These are phyloP conservation scores for Clathrus columnatus DNA, from an alignment of 768 basidiomycete species.

Conservation along the genomic window DNA sequence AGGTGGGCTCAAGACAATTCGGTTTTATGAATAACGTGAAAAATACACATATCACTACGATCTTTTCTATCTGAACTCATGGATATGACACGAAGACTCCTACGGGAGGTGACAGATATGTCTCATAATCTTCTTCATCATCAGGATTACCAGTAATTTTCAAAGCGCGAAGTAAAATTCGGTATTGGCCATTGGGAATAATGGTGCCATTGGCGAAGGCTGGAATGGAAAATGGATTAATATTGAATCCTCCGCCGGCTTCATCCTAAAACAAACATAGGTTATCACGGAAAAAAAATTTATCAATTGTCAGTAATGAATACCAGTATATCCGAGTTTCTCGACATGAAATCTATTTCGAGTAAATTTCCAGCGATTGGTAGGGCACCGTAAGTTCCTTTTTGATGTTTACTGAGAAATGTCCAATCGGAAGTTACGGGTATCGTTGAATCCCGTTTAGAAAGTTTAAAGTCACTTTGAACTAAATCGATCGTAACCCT, in stretches of 20 bases:
- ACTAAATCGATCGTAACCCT: slow-evolving; percentile 42
- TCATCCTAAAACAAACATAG: too few relatives aligned
- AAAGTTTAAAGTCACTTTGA: slow-evolving; percentile 30
- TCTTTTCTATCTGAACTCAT: too few relatives aligned
- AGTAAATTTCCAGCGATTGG: slow-evolving; percentile 42
- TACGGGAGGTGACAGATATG: slow-evolving; percentile 29
- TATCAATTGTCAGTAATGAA: too few relatives aligned
- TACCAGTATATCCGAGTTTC: slow-evolving; percentile 32
- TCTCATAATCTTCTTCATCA: slow-evolving; percentile 35
- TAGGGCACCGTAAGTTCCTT: slow-evolving; percentile 29
- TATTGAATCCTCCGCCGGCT: slow-evolving; percentile 24
- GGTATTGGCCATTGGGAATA: slow-evolving; percentile 36
- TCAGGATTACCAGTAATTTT: slow-evolving; percentile 35
- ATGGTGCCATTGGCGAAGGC: slow-evolving; percentile 31
- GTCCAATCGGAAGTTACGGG: too few relatives aligned
- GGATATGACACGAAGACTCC: too few relatives aligned
- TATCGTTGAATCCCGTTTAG: too few relatives aligned
- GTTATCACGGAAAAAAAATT: too few relatives aligned
- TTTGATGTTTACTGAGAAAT: slow-evolving; percentile 32
- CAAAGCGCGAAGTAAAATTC: slow-evolving; percentile 33
- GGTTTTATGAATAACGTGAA: too few relatives aligned
- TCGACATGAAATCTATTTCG: slow-evolving; percentile 37
- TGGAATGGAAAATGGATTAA: slow-evolving; percentile 16
- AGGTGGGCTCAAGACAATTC: too few relatives aligned
- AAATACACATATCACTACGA: too few relatives aligned